phyloP scores from a whole-genome alignment of 495 filamentous ascomycete species.

The Penicillium egyptiacum region DNA sequence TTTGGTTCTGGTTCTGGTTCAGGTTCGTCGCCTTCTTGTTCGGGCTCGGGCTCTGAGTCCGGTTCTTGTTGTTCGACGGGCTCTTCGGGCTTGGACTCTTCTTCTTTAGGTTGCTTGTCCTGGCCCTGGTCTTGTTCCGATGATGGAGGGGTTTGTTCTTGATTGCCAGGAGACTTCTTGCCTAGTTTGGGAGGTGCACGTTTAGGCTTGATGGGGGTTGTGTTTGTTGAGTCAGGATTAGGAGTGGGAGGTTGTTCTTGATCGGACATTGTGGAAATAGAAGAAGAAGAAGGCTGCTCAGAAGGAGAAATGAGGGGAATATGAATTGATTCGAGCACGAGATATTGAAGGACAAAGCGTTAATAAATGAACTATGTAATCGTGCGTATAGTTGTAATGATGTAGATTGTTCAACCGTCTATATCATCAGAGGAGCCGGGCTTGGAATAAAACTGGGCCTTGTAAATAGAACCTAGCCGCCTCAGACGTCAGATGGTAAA shows the following conservation, averaged over 20 bases:
- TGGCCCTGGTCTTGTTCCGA: constrained; percentile 30
- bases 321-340: constrained; percentile 28
- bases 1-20: constrained; percentile 29
- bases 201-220: constrained; percentile 31
- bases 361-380: constrained; percentile 20
- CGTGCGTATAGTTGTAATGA: constrained; percentile 22
- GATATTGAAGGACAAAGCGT: constrained; percentile 26
- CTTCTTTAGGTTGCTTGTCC: constrained; percentile 10
- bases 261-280: constrained; percentile 42
- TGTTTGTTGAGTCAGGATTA: constrained; percentile 23
- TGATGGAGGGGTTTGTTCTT: constrained; percentile 36
- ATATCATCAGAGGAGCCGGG: constrained; percentile 20
- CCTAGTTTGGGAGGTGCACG: constrained; percentile 37
- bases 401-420: constrained; percentile 27
- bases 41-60: constrained; percentile 14
- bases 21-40: constrained; percentile 15
- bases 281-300: constrained; percentile 15
- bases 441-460: constrained; percentile 15
- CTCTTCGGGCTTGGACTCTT: constrained; percentile 15
- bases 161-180: constrained; percentile 36
- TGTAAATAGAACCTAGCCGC: constrained; percentile 19
- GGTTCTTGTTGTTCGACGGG: constrained; percentile 21
- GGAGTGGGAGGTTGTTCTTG: constrained; percentile 29
- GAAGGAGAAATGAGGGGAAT: constrained; percentile 23
- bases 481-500: constrained; percentile 34